Evolutionary conservation across 164 flowering plant species (phyloP).

Genomic region (Magnolia kwangsiensis): DNA sequence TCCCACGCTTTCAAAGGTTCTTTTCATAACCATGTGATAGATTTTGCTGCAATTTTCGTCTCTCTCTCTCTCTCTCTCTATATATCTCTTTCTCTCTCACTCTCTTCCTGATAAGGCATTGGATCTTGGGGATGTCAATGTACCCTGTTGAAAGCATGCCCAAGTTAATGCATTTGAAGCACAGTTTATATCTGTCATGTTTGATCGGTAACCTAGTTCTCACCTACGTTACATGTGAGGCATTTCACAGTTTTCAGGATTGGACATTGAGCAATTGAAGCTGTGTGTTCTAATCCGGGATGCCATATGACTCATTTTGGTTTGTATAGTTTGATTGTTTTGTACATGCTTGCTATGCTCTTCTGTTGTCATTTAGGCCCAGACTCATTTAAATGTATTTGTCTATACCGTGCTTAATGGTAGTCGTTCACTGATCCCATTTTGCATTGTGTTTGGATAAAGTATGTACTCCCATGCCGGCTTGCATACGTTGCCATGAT

Average conservation of each 20-base stretch:
- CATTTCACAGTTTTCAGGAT: too few relatives aligned
- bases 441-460: not conserved
- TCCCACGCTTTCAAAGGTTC: conserved; percentile 62
- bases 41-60: not conserved
- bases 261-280: too few relatives aligned
- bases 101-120: not conserved
- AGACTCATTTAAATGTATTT: not conserved
- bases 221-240: too few relatives aligned
- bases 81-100: too few relatives aligned
- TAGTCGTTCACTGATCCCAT: not conserved
- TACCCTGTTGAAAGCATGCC: not conserved
- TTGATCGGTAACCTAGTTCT: too few relatives aligned
- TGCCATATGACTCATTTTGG: too few relatives aligned
- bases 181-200: not conserved
- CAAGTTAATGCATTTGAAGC: not conserved
- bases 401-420: not conserved
- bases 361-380: too few relatives aligned
- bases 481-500: not conserved
- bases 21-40: conserved; percentile 12
- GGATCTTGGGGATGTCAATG: not conserved
- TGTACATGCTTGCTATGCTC: too few relatives aligned
- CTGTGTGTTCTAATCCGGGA: too few relatives aligned
- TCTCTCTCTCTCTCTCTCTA: not conserved
- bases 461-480: not conserved
- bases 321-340: too few relatives aligned